These are phyloP conservation scores for Cotoneaster glaucophyllus DNA, from an alignment of 306 rosid species.

Conservation along the genomic window DNA sequence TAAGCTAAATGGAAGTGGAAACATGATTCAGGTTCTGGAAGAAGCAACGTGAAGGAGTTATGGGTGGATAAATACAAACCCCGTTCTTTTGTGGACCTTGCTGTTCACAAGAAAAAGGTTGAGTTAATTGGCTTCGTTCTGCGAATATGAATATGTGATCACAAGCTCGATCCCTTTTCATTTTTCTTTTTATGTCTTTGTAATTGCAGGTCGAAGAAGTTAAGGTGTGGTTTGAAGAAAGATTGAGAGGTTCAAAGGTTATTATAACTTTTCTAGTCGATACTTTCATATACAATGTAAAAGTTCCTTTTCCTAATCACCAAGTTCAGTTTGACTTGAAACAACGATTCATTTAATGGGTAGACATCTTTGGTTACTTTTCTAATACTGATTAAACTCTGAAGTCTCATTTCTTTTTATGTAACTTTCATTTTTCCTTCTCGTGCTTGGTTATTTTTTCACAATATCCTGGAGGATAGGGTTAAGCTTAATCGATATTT, in stretches of 20 bases:
- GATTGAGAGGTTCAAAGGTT: slow-evolving; percentile 70
- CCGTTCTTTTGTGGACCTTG: slow-evolving; percentile 61
- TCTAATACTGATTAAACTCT: neutral
- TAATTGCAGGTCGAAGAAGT: slow-evolving; percentile 72
- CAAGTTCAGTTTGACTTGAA: neutral
- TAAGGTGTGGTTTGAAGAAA: slow-evolving; percentile 69
- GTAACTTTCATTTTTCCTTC: neutral
- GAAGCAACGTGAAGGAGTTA: slow-evolving; percentile 39
- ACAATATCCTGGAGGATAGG: neutral
- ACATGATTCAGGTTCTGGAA: slow-evolving; percentile 38
- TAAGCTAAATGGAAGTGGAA: slow-evolving; percentile 17
- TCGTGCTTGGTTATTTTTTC: neutral
- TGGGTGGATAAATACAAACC: slow-evolving; percentile 90
- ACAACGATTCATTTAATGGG: neutral
- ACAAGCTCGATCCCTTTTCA: neutral
- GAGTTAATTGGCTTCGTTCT: slow-evolving; percentile 9
- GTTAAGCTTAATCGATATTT: neutral
- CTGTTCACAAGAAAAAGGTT: slow-evolving; percentile 92
- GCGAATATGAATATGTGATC: slow-evolving; percentile 8
- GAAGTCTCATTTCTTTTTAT: neutral
- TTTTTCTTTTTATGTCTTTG: neutral
- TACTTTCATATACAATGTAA: neutral
- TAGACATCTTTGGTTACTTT: neutral
- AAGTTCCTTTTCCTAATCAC: neutral
- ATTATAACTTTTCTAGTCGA: neutral